Percentiles rank a stretch among this genome's conserved stretches.
These are phyloP conservation scores for Phytophthora multivora DNA, from an alignment of 352 stramenopile species.

Conservation along the genomic window DNA sequence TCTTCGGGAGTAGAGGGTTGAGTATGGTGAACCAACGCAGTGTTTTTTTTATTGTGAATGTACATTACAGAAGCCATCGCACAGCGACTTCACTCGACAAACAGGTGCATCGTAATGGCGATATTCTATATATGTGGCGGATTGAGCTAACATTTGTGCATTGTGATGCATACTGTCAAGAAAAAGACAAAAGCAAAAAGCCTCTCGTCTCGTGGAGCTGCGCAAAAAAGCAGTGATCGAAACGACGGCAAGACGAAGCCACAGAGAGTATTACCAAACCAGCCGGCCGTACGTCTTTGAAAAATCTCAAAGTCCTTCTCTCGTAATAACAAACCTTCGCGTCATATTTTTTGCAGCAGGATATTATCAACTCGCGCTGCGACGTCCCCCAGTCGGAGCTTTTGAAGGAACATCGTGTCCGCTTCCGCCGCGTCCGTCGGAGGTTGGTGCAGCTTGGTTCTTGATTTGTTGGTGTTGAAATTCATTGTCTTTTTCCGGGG, in stretches of 20 bases:
- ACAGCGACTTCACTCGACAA: not conserved
- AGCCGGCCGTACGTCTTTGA: conserved; percentile 10
- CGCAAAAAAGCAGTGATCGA: conserved; percentile 25
- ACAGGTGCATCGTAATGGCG: conserved; percentile 4
- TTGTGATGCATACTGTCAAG: conserved; percentile 7
- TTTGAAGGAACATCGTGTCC: conserved; percentile 68
- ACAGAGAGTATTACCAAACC: not conserved
- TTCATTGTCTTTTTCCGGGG: not conserved
- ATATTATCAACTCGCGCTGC: conserved; percentile 73
- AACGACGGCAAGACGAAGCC: conserved; percentile 13
- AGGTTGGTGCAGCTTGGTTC: conserved; percentile 30
- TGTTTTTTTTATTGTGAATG: not conserved
- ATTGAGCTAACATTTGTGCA: not conserved
- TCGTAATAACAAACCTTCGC: not conserved
- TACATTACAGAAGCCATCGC: conserved; percentile 13
- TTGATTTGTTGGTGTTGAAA: not conserved
- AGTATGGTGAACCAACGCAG: not conserved
- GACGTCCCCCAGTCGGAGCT: conserved; percentile 62
- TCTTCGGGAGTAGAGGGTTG: not conserved
- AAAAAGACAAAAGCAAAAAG: conserved; percentile 13
- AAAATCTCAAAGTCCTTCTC: not conserved
- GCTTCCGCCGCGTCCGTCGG: conserved; percentile 59
- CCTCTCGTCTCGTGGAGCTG: conserved; percentile 10
- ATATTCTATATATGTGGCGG: not conserved
- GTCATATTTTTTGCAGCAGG: conserved; percentile 31